These are phyloP conservation scores for Huntiella omanensis DNA, from an alignment of 2,329 filamentous ascomycete species.

Conservation along the genomic window DNA sequence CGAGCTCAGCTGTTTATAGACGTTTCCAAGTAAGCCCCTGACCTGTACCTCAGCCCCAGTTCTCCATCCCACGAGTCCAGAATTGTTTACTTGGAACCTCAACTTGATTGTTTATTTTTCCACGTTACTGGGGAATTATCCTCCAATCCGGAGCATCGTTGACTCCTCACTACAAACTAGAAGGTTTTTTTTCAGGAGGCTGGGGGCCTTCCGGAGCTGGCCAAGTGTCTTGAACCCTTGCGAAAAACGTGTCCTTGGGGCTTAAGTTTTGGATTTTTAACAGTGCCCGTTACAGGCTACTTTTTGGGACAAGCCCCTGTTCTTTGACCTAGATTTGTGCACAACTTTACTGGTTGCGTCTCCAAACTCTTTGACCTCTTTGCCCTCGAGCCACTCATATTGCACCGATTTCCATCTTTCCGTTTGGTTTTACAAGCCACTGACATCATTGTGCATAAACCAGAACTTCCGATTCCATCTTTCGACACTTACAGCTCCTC, in stretches of 20 bases:
- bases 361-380: background rate
- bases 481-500: background rate
- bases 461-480: background rate
- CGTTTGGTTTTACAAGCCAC: background rate
- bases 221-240: background rate
- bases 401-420: background rate
- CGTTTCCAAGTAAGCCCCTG: no score
- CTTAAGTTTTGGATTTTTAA: slow-evolving; percentile 1
- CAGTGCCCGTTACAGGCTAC: background rate
- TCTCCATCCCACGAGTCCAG: no score
- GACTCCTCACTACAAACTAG: no score
- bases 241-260: background rate
- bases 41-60: no score
- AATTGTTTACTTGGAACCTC: background rate
- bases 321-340: background rate
- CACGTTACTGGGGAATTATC: background rate
- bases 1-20: no score
- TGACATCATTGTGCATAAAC: slow-evolving; percentile 4
- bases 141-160: no score
- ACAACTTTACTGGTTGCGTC: no score
- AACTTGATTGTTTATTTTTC: background rate
- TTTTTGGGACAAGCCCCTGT: background rate
- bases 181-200: no score
- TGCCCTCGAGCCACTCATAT: background rate
- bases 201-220: no score